Evolutionary conservation across 345 rosid genomes (phyloP).

Genomic region (Gossypium arboreum): DNA sequence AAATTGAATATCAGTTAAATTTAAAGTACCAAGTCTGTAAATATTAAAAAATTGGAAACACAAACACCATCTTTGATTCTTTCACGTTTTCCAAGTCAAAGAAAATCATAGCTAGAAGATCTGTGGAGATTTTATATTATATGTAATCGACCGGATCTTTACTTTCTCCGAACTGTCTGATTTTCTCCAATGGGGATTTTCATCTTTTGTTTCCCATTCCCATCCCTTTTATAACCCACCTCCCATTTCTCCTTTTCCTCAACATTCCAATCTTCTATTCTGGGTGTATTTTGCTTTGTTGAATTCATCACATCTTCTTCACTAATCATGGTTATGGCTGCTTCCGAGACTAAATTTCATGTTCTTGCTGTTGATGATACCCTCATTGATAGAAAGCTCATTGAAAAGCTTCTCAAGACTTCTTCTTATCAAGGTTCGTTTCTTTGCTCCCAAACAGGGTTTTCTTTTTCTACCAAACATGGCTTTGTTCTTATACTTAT

Average conservation of each 20-base stretch:
- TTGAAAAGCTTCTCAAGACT: constrained; percentile 80
- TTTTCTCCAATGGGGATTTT: constrained; percentile 30
- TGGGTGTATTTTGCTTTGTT: not conserved
- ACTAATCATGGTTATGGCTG: constrained; percentile 29
- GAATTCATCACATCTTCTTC: not conserved
- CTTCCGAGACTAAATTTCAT: constrained; percentile 59
- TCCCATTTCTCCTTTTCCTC: constrained; percentile 1
- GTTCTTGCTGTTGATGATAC: constrained; percentile 97
- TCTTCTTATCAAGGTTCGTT: constrained; percentile 74
- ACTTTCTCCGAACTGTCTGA: constrained; percentile 67
- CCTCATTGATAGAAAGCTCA: constrained; percentile 65
- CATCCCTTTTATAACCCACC: constrained; percentile 29
- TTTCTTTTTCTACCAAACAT: not conserved
- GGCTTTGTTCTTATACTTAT: not conserved
- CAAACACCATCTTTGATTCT: constrained; percentile 19
- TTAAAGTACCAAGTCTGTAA: not conserved
- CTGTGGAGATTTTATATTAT: constrained; percentile 35
- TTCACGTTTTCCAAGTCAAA: constrained; percentile 47
- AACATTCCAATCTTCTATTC: not conserved
- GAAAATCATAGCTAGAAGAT: constrained; percentile 45
- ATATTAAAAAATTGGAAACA: constrained; percentile 4
- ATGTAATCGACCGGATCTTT: constrained; percentile 49
- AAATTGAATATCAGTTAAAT: no score
- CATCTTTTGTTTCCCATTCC: constrained; percentile 7
- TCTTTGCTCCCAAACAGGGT: not conserved